A percentile compares a stretch with the other conserved stretches of the same genome.
phyloP scores from a whole-genome alignment of 2,329 filamentous ascomycete species.

The Trichoderma oligosporum region DNA sequence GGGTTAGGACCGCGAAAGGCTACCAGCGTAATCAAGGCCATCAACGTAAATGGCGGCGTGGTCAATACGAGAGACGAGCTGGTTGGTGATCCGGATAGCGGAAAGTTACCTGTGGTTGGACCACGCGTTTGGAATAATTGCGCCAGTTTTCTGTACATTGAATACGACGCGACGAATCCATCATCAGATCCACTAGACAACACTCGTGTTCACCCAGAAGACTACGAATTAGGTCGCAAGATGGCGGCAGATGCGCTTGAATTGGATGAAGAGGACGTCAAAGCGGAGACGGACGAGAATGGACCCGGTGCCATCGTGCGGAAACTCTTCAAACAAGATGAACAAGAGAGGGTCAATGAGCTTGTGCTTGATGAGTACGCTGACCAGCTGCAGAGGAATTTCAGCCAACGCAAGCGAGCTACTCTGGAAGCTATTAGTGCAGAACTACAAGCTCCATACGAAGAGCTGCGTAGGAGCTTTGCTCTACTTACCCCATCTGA shows the following conservation, averaged over 20 bases:
- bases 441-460: constrained; percentile 87
- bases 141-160: constrained; percentile 89
- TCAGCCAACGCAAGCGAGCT: constrained; percentile 90
- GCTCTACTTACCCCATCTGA: constrained; percentile 66
- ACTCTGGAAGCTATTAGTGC: constrained; percentile 95
- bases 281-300: constrained; percentile 86
- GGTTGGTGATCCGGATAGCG: constrained; percentile 79
- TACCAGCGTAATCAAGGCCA: constrained; percentile 67
- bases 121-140: constrained; percentile 95
- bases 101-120: constrained; percentile 74
- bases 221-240: constrained; percentile 96
- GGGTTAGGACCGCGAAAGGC: constrained; percentile 92
- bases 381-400: constrained; percentile 87
- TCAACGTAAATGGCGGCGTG: constrained; percentile 84
- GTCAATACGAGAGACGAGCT: constrained; percentile 83
- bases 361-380: constrained; percentile 95
- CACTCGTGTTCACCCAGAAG: constrained; percentile 94
- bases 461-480: constrained; percentile 85
- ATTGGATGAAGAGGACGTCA: constrained; percentile 95
- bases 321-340: constrained; percentile 90
- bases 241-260: constrained; percentile 97
- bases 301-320: constrained; percentile 87
- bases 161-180: constrained; percentile 77
- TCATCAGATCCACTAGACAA: constrained; percentile 91
- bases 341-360: constrained; percentile 93